A percentile compares a stretch with the other conserved stretches of the same genome.
phyloP scores from a whole-genome alignment of 179 eudicot genomes.

The Patellifolia procumbens region DNA sequence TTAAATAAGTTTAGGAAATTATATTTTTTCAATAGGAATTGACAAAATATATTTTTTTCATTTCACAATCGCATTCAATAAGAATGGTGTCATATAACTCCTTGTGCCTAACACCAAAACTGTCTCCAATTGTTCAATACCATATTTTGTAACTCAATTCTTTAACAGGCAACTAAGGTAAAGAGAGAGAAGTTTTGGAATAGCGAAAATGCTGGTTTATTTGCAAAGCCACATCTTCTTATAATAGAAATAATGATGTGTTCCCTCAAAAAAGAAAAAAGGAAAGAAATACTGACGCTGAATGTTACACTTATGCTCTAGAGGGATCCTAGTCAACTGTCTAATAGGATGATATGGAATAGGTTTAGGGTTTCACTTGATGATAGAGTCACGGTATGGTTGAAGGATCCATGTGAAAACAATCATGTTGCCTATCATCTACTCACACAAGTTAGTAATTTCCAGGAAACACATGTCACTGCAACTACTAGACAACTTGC shows the following conservation, averaged over 20 bases:
- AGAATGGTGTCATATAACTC: neutral
- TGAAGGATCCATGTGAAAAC: neutral
- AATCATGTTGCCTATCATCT: neutral
- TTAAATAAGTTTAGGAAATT: too few species aligned
- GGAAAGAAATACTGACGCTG: neutral
- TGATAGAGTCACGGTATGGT: neutral
- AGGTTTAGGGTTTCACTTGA: neutral
- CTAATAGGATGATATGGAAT: neutral
- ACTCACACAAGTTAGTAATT: constrained; percentile 8
- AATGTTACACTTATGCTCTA: neutral
- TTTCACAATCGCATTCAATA: neutral
- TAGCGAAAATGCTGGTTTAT: neutral
- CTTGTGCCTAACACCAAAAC: neutral
- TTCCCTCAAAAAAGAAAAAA: too few species aligned
- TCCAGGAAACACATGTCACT: constrained; percentile 14
- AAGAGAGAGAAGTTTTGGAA: constrained; percentile 1
- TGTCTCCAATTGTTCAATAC: neutral
- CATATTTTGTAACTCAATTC: neutral
- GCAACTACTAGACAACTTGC: constrained; percentile 39
- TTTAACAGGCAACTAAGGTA: neutral
- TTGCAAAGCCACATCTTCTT: neutral
- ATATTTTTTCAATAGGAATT: neutral
- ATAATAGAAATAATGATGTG: neutral
- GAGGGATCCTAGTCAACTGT: neutral
- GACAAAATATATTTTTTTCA: neutral